Conservation (phyloP, 306 rosid genomes). For the Cucurbita moschata region DNA sequence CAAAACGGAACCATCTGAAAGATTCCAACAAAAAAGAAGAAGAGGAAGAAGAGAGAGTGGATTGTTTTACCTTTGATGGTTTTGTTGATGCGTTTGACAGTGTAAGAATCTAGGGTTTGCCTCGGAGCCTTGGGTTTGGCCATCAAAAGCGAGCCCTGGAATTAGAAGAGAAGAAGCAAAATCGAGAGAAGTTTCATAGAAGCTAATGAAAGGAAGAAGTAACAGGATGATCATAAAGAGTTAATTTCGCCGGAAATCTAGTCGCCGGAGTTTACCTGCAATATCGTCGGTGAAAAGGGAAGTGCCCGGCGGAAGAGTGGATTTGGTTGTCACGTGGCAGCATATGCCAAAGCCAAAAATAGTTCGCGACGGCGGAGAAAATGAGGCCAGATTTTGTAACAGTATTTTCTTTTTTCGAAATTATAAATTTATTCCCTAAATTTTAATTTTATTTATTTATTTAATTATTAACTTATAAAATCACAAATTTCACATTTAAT, state of each 20-base stretch:
- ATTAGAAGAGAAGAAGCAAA: background rate
- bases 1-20: background rate
- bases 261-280: background rate
- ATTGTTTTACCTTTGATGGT: conserved; percentile 39
- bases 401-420: background rate
- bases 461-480: no score
- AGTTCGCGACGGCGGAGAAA: background rate
- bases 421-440: no score
- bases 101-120: conserved; percentile 88
- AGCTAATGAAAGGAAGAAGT: background rate
- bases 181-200: background rate
- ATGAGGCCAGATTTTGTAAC: background rate
- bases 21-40: background rate
- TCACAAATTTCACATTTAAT: no score
- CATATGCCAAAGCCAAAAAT: background rate
- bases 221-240: background rate
- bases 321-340: conserved; percentile 4
- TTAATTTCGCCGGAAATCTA: background rate
- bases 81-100: conserved; percentile 79
- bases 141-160: conserved; percentile 24
- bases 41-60: background rate
- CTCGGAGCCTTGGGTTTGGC: conserved; percentile 76
- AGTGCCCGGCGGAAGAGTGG: background rate
- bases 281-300: background rate
- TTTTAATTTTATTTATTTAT: no score